Percentiles rank a stretch among this genome's conserved stretches.
These are phyloP conservation scores for Colletotrichum shisoi DNA, from an alignment of 2,329 filamentous ascomycete species.

Conservation along the genomic window DNA sequence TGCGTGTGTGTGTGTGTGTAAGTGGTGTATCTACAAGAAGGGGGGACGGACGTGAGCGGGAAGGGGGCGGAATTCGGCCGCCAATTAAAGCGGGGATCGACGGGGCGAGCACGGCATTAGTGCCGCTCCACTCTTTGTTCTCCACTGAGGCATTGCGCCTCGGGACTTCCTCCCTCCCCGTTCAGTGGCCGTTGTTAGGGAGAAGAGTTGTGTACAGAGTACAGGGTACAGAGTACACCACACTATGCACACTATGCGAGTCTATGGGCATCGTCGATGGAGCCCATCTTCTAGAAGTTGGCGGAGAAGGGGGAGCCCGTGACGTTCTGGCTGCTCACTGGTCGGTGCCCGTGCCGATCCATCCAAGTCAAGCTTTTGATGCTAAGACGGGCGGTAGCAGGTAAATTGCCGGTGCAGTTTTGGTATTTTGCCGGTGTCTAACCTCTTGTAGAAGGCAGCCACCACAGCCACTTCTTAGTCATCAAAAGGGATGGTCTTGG, in stretches of 20 bases:
- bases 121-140: neutral
- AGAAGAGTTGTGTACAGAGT: no score
- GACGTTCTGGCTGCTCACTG: no score
- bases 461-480: no score
- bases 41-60: neutral
- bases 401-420: no score
- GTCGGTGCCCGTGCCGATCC: no score
- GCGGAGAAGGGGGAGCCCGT: neutral
- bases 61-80: slow-evolving; percentile 36
- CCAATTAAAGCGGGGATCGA: neutral
- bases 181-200: neutral
- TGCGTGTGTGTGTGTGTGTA: no score
- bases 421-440: no score
- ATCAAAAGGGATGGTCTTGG: no score
- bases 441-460: no score
- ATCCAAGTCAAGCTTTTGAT: slow-evolving; percentile 37
- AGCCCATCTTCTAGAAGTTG: neutral
- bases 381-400: slow-evolving; percentile 33
- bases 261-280: slow-evolving; percentile 2
- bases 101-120: neutral
- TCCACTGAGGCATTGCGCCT: slow-evolving; percentile 1
- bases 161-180: neutral
- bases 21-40: no score
- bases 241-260: no score
- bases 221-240: no score